Conservation (phyloP, 495 filamentous ascomycete genomes). For the Staphylotrichum tortipilum region DNA sequence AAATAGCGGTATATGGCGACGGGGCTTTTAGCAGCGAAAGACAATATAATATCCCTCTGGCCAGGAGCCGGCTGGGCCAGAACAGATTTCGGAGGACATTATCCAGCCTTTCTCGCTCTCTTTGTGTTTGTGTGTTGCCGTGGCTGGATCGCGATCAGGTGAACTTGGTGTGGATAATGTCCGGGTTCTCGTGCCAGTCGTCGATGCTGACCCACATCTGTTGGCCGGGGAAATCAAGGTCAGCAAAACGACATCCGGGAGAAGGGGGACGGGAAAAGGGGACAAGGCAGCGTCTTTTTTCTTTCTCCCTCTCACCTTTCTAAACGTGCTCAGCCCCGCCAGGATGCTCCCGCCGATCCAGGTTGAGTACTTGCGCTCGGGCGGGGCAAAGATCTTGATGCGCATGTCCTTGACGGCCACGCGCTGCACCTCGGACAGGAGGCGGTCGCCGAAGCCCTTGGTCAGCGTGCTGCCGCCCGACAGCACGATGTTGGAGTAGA, state of each 20-base stretch:
- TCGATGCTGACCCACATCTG: conserved; percentile 99
- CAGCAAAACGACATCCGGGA: too few relatives aligned
- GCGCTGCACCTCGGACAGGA: conserved; percentile 84
- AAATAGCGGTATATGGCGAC: too few relatives aligned
- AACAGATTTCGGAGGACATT: too few relatives aligned
- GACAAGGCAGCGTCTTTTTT: conserved; percentile 23
- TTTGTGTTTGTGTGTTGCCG: neutral
- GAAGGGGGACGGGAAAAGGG: neutral
- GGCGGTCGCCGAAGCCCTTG: conserved; percentile 84
- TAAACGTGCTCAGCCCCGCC: conserved; percentile 92
- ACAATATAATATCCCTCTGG: too few relatives aligned
- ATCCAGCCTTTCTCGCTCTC: too few relatives aligned
- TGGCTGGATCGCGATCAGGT: conserved; percentile 40
- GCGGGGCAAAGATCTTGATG: conserved; percentile 96
- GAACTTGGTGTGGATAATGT: conserved; percentile 97
- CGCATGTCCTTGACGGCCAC: conserved; percentile 97
- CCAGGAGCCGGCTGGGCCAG: too few relatives aligned
- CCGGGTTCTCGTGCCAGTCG: conserved; percentile 98
- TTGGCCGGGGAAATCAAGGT: conserved; percentile 1
- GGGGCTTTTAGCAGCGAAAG: too few relatives aligned
- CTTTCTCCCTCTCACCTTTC: too few relatives aligned
- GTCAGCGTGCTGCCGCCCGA: conserved; percentile 87
- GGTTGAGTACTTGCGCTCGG: conserved; percentile 94
- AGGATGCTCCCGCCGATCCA: conserved; percentile 99
- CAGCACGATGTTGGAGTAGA: conserved; percentile 94